Conservation (phyloP, 2,329 filamentous ascomycete genomes). For the Fusarium dimerum region DNA sequence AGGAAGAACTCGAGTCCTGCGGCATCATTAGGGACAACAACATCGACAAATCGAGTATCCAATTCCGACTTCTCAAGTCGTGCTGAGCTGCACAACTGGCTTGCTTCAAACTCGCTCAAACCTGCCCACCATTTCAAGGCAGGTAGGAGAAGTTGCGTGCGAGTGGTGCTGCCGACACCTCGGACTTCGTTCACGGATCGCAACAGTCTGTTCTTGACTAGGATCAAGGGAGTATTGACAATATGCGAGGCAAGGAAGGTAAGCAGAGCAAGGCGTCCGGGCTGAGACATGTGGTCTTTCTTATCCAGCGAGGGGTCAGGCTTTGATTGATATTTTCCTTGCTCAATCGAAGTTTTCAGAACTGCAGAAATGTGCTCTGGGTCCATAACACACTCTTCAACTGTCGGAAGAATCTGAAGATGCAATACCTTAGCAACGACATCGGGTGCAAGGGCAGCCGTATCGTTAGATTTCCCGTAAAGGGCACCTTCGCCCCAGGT, state of each 20-base stretch:
- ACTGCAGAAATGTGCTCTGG: conserved; percentile 66
- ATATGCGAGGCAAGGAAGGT: conserved; percentile 74
- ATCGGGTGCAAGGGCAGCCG: conserved; percentile 60
- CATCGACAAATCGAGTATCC: conserved; percentile 49
- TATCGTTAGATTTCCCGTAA: conserved; percentile 59
- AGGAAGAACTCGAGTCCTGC: conserved; percentile 55
- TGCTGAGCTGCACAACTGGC: conserved; percentile 41
- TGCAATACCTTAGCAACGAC: conserved; percentile 63
- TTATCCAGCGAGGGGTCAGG: conserved; percentile 46
- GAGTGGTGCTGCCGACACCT: conserved; percentile 66
- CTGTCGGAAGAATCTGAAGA: conserved; percentile 67
- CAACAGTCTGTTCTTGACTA: conserved; percentile 73
- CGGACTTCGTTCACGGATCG: conserved; percentile 71
- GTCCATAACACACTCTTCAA: conserved; percentile 88
- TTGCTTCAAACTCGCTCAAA: conserved; percentile 52
- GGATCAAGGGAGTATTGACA: conserved; percentile 65
- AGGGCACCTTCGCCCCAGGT: conserved; percentile 64
- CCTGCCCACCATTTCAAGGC: conserved; percentile 69
- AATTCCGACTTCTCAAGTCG: conserved; percentile 44
- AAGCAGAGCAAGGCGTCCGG: conserved; percentile 65
- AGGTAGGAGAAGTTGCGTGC: conserved; percentile 76
- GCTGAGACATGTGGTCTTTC: conserved; percentile 57
- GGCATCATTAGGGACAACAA: conserved; percentile 56
- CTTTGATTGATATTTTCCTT: conserved; percentile 40
- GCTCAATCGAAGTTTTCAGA: conserved; percentile 47